Conservation (phyloP, 2,329 filamentous ascomycete genomes). For the Fusarium paranaense region DNA sequence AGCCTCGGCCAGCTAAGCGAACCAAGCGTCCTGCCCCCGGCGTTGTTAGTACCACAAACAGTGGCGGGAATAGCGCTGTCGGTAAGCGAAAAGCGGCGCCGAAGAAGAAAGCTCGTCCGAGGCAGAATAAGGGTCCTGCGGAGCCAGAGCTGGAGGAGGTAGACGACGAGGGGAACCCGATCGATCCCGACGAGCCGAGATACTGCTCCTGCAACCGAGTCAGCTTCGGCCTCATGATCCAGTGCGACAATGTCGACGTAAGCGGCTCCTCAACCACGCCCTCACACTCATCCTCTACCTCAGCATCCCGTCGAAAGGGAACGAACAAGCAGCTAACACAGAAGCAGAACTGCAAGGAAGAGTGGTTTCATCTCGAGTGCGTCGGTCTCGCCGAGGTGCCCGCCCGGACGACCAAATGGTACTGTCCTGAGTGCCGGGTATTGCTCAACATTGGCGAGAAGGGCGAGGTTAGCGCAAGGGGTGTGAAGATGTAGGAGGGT, state of each 20-base stretch:
- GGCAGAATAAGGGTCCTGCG: slow-evolving; percentile 59
- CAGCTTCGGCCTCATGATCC: slow-evolving; percentile 86
- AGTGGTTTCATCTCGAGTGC: slow-evolving; percentile 89
- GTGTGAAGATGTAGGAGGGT: slow-evolving; percentile 57
- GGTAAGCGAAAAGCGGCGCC: slow-evolving; percentile 78
- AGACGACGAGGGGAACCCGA: slow-evolving; percentile 75
- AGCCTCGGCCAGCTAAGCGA: slow-evolving; percentile 64
- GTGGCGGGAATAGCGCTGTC: slow-evolving; percentile 73
- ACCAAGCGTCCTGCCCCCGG: slow-evolving; percentile 79
- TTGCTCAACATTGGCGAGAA: slow-evolving; percentile 71
- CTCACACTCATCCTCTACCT: slow-evolving; percentile 7
- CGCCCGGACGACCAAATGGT: slow-evolving; percentile 82
- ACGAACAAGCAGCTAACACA: slow-evolving; percentile 30
- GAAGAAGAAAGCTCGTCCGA: slow-evolving; percentile 69
- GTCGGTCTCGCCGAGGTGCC: slow-evolving; percentile 77
- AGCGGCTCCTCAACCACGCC: slow-evolving; percentile 50
- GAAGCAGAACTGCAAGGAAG: slow-evolving; percentile 75
- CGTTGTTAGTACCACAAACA: slow-evolving; percentile 72
- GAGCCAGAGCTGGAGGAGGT: slow-evolving; percentile 67
- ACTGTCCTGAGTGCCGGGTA: slow-evolving; percentile 80
- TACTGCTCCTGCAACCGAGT: slow-evolving; percentile 86
- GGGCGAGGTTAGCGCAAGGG: slow-evolving; percentile 71
- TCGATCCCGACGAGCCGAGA: slow-evolving; percentile 79
- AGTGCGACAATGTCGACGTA: slow-evolving; percentile 82
- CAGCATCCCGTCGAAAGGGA: slow-evolving; percentile 10